Evolutionary conservation across 2,329 filamentous ascomycete genomes (phyloP).

Genomic region (Aaosphaeria arxii): DNA sequence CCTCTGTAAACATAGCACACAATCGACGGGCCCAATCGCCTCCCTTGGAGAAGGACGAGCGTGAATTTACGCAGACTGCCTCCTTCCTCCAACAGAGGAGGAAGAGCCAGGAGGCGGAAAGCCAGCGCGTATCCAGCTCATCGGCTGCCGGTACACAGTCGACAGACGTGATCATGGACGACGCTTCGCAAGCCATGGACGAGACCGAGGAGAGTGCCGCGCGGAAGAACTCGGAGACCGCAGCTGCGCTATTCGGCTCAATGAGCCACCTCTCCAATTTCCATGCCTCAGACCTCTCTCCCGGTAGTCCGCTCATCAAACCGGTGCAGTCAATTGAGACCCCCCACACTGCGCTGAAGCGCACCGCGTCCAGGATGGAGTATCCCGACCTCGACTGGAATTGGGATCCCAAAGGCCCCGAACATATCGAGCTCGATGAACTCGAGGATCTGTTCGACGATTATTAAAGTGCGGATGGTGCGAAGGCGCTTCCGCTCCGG

Average conservation of each 20-base stretch:
- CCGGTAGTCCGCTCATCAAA: conserved; percentile 47
- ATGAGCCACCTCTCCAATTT: conserved; percentile 37
- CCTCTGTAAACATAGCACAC: conserved; percentile 48
- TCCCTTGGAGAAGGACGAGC: conserved; percentile 89
- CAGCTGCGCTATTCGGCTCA: conserved; percentile 49
- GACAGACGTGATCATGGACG: conserved; percentile 34
- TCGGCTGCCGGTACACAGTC: conserved; percentile 30
- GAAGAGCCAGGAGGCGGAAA: conserved; percentile 41
- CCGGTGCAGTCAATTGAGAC: conserved; percentile 34
- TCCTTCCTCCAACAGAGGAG: conserved; percentile 69
- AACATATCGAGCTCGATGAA: conserved; percentile 89
- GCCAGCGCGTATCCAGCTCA: conserved; percentile 38
- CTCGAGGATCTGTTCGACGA: conserved; percentile 82
- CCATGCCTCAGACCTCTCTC: conserved; percentile 26
- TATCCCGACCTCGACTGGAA: conserved; percentile 31
- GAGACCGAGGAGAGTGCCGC: conserved; percentile 49
- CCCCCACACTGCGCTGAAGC: conserved; percentile 27
- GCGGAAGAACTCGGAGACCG: conserved; percentile 50
- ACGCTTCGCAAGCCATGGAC: conserved; percentile 37
- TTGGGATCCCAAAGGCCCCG: conserved; percentile 65
- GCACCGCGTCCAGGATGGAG: conserved; percentile 30
- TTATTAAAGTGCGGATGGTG: conserved; percentile 49
- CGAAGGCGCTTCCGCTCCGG: no score
- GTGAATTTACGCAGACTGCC: conserved; percentile 94
- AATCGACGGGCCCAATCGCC: conserved; percentile 76